A percentile compares a stretch with the other conserved stretches of the same genome.
Evolutionary conservation across 441 rosid genomes (phyloP).

Genomic region (Flueggea neowawraea): DNA sequence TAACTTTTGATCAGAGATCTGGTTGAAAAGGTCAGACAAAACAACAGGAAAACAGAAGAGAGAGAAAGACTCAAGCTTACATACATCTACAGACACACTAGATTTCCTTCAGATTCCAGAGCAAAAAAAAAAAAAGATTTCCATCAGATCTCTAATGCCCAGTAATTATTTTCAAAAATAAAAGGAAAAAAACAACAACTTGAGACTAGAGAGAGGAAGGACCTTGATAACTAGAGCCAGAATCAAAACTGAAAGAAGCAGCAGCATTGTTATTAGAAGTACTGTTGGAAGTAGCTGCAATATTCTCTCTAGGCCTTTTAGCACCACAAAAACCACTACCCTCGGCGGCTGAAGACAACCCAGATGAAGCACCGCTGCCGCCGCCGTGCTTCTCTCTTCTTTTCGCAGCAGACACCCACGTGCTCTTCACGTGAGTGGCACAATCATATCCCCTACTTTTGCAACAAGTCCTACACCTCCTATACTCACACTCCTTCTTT

Average conservation of each 20-base stretch:
- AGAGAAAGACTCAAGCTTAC: no score
- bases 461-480: constrained; percentile 94
- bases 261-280: constrained; percentile 34
- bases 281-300: constrained; percentile 20
- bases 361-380: constrained; percentile 35
- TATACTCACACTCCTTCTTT: constrained; percentile 79
- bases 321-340: constrained; percentile 23
- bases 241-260: constrained; percentile 33
- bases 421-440: constrained; percentile 91
- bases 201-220: constrained; percentile 20
- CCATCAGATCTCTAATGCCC: no score
- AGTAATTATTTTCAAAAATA: no score
- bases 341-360: constrained; percentile 44
- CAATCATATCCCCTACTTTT: constrained; percentile 93
- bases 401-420: constrained; percentile 94
- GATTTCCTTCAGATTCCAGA: no score
- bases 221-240: constrained; percentile 59
- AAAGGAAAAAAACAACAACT: background rate
- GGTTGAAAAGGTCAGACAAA: no score
- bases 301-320: constrained; percentile 45
- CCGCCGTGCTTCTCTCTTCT: constrained; percentile 74
- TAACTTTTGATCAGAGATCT: no score
- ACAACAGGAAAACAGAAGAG: no score
- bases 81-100: no score
- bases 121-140: no score